Evolutionary conservation across 2,329 filamentous ascomycete genomes (phyloP).

Genomic region (Diaporthe batatas): DNA sequence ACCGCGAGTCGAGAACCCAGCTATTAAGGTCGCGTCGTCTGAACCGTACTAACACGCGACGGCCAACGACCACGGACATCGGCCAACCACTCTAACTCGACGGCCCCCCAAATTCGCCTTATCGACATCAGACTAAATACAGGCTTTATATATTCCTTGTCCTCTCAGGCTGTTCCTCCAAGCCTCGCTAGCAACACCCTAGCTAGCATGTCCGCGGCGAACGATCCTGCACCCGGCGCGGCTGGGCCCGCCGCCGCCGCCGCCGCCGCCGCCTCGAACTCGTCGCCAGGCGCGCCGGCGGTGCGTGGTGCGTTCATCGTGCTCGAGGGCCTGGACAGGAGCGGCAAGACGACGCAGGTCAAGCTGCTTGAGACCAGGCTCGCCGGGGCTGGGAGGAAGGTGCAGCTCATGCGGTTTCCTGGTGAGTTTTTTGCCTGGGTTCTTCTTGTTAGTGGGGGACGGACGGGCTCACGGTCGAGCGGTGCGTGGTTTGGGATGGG

Average conservation of each 20-base stretch:
- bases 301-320: conserved; percentile 78
- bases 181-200: no score
- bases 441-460: neutral
- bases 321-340: conserved; percentile 89
- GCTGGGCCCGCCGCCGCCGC: neutral
- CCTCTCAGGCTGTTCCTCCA: neutral
- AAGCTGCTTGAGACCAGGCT: conserved; percentile 72
- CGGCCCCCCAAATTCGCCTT: neutral
- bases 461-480: neutral
- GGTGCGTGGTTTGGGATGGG: neutral
- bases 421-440: conserved; percentile 55
- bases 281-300: neutral
- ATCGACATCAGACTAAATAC: neutral
- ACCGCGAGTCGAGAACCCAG: neutral
- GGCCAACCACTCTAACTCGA: neutral
- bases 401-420: conserved; percentile 69
- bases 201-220: neutral
- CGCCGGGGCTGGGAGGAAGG: conserved; percentile 61
- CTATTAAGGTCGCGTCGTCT: neutral
- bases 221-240: neutral
- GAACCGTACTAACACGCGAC: neutral
- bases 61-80: neutral
- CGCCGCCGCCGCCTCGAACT: neutral
- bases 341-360: conserved; percentile 94
- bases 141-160: neutral